A percentile compares a stretch with the other conserved stretches of the same genome.
Evolutionary conservation across 805 yeast species (phyloP).

Genomic region (Limtongozyma cylindracea): DNA sequence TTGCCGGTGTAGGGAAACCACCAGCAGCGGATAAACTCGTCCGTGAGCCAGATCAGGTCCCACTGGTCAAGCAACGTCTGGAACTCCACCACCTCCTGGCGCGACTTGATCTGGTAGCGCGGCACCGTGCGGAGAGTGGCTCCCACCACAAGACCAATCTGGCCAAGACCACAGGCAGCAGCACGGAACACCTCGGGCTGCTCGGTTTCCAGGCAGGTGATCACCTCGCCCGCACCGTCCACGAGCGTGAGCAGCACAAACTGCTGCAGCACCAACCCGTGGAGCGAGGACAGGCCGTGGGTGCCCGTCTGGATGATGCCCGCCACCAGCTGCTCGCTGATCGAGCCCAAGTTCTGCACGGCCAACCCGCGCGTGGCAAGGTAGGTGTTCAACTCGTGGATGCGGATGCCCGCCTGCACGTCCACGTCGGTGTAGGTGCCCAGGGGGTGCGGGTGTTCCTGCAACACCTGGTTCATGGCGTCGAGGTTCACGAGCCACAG

Average conservation of each 20-base stretch:
- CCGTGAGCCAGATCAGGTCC: slow-evolving; percentile 64
- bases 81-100: slow-evolving; percentile 62
- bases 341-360: slow-evolving; percentile 79
- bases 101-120: slow-evolving; percentile 51
- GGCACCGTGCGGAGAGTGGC: slow-evolving; percentile 77
- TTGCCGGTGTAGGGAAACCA: slow-evolving; percentile 88
- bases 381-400: slow-evolving; percentile 45
- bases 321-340: slow-evolving; percentile 79
- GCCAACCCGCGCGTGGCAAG: slow-evolving; percentile 46
- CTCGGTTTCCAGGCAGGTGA: slow-evolving; percentile 39
- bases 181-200: slow-evolving; percentile 53
- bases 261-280: slow-evolving; percentile 77
- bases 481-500: slow-evolving; percentile 84
- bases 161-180: slow-evolving; percentile 67
- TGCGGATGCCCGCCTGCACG: slow-evolving; percentile 82
- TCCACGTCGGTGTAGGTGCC: slow-evolving; percentile 66
- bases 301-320: slow-evolving; percentile 96
- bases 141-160: slow-evolving; percentile 69
- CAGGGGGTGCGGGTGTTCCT: slow-evolving; percentile 12
- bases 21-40: slow-evolving; percentile 89
- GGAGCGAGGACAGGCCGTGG: slow-evolving; percentile 86
- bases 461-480: slow-evolving; percentile 30
- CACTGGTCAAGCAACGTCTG: slow-evolving; percentile 46
- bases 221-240: slow-evolving; percentile 48
- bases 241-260: slow-evolving; percentile 55